phyloP scores from a whole-genome alignment of 768 basidiomycete species.

The Mycena epipterygia region DNA sequence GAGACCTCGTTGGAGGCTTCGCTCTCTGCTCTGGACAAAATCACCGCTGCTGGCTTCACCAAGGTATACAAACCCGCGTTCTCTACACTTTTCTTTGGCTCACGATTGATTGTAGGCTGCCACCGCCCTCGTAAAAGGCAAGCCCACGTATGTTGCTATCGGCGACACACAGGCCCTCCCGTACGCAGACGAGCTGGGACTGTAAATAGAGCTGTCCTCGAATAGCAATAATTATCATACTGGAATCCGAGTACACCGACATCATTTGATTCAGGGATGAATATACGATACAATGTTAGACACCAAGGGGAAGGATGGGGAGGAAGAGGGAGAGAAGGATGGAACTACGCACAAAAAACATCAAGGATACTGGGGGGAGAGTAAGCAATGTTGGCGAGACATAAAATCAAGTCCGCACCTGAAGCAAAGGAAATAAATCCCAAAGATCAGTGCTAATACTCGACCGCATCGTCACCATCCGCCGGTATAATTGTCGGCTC shows the following conservation, averaged over 20 bases:
- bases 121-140: slow-evolving; percentile 74
- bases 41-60: slow-evolving; percentile 74
- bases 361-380: slow-evolving; percentile 17
- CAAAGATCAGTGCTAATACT: slow-evolving; percentile 65
- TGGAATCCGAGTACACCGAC: slow-evolving; percentile 10
- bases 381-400: not conserved
- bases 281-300: slow-evolving; percentile 32
- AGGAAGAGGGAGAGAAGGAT: slow-evolving; percentile 21
- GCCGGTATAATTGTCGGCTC: slow-evolving; percentile 68
- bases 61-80: slow-evolving; percentile 64
- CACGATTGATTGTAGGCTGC: slow-evolving; percentile 61
- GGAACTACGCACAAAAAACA: slow-evolving; percentile 37
- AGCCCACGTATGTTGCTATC: slow-evolving; percentile 90
- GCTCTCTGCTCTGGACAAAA: slow-evolving; percentile 78
- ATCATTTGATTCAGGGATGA: slow-evolving; percentile 20
- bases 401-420: slow-evolving; percentile 9
- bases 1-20: slow-evolving; percentile 70
- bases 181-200: slow-evolving; percentile 86
- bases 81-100: slow-evolving; percentile 4
- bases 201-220: slow-evolving; percentile 57
- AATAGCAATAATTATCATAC: slow-evolving; percentile 27
- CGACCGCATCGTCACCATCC: slow-evolving; percentile 86
- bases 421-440: slow-evolving; percentile 28
- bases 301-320: not conserved
- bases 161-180: slow-evolving; percentile 86